Evolutionary conservation across 2,329 filamentous ascomycete species (phyloP).

Genomic region (Sporothrix curviconia): DNA sequence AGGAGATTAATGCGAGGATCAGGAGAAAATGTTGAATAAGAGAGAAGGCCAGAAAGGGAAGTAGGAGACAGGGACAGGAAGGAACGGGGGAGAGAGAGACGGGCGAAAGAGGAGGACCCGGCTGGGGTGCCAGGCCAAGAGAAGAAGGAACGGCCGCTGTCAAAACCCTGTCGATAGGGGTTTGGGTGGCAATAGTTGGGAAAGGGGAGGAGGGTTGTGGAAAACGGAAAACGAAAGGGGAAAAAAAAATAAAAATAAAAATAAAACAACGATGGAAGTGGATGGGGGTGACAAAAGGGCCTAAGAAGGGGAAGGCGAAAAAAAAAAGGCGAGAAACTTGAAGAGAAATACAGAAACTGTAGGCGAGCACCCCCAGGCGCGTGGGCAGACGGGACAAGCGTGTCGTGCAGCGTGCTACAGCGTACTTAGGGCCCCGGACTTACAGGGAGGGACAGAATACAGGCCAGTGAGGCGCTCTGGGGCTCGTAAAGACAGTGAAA

Average conservation of each 20-base stretch:
- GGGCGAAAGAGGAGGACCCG: background rate
- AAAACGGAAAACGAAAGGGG: background rate
- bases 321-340: background rate
- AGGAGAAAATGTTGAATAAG: background rate
- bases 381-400: background rate
- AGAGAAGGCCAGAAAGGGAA: constrained; percentile 2
- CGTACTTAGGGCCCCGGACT: no score
- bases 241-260: background rate
- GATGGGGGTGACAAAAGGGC: background rate
- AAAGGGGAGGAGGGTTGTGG: background rate
- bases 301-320: constrained; percentile 5
- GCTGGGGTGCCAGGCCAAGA: no score
- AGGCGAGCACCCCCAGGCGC: no score
- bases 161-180: background rate
- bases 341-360: no score
- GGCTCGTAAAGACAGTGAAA: background rate
- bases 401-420: no score
- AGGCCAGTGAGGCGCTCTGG: no score
- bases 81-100: constrained; percentile 5
- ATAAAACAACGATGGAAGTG: background rate
- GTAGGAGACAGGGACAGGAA: background rate
- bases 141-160: background rate
- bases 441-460: no score
- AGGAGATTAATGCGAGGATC: background rate
- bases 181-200: background rate